Evolutionary conservation across 352 stramenopile genomes (phyloP), one percentile per base, ranked within the genome.

Genomic region (Phytophthora nicotianae): DNA sequence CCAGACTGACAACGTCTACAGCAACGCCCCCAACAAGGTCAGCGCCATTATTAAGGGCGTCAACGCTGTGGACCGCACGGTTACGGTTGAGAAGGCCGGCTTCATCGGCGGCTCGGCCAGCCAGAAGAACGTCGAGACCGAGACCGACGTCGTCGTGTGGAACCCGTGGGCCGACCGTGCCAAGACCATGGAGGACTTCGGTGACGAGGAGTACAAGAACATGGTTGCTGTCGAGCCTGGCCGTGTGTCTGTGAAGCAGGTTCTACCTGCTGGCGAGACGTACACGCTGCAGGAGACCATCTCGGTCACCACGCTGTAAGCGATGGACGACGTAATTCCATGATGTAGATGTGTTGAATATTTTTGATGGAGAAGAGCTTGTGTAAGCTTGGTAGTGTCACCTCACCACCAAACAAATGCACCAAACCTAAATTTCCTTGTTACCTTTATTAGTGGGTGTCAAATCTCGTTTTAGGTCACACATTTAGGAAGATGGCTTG

Each of bases 211-310:
- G 74, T 98, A 97, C 76, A 65, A 88, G 35, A 78, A 90, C 49
- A 98, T 99, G 93, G 82, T 98, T 47, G 98, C 94, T 68, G 79
- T 98, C 27, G 96, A 99, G 72, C 96, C 96, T 5, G 96, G 96
- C n/a, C 75, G 84, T 35, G 83, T 95, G 20, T 89, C 75, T 53
- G 64, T 55, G 9, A 57, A 65, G 50, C 61, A 71, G 55, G 65
- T 54, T 19, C 77, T 92, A 14, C 71, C 61, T 1, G 61, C 65
- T 7, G 77, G 77, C 21, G 61, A 76, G 37, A 74, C 79, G 9
- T 91, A 79, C 68, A 89, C 72, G 50, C 71, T 74, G 37, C 23
- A 68, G 33, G 27, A 70, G 51, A 47, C 32, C 27, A 74, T 74
- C n/a, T 51, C 38, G 27, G 55, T 74, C 45, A 47, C 32, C 16